phyloP scores from a whole-genome alignment of 1,284 basidiomycete genomes.

The Apiotrichum porosum region DNA sequence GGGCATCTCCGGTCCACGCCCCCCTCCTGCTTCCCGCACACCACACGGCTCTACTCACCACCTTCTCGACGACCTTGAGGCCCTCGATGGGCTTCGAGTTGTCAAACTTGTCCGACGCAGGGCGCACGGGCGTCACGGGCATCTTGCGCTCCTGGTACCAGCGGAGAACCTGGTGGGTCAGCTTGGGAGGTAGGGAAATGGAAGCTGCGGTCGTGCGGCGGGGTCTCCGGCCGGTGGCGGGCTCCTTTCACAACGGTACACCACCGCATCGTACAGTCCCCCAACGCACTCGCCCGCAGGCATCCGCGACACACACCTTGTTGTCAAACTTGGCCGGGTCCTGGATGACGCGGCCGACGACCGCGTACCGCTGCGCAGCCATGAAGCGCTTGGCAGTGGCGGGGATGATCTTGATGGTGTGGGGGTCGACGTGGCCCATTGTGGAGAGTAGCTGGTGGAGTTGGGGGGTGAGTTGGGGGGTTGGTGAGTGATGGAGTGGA shows the following conservation, averaged over 20 bases:
- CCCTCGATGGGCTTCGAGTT: conserved; percentile 32
- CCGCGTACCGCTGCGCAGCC: conserved; percentile 34
- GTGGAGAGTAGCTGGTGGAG: no score
- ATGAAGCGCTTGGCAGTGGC: conserved; percentile 37
- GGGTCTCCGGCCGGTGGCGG: no score
- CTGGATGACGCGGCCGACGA: conserved; percentile 36
- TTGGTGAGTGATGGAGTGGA: no score
- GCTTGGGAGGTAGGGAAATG: neutral
- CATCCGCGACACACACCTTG: conserved; percentile 35
- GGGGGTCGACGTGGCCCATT: conserved; percentile 22
- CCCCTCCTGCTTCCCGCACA: no score
- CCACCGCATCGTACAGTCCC: no score
- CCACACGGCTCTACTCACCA: conserved; percentile 28
- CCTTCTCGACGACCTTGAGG: conserved; percentile 24
- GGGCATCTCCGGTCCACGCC: no score
- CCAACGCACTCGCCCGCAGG: no score
- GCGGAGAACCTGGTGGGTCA: conserved; percentile 46
- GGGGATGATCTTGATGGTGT: conserved; percentile 19
- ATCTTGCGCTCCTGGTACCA: conserved; percentile 63
- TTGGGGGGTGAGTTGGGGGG: no score
- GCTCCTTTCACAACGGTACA: no score
- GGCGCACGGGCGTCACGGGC: conserved; percentile 58
- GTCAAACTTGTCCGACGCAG: conserved; percentile 14
- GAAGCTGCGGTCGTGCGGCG: no score
- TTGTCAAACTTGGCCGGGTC: conserved; percentile 38